Percentiles rank a stretch among this genome's conserved stretches.
phyloP scores from a whole-genome alignment of 2,329 filamentous ascomycete genomes.

The Fusarium pseudograminearum region DNA sequence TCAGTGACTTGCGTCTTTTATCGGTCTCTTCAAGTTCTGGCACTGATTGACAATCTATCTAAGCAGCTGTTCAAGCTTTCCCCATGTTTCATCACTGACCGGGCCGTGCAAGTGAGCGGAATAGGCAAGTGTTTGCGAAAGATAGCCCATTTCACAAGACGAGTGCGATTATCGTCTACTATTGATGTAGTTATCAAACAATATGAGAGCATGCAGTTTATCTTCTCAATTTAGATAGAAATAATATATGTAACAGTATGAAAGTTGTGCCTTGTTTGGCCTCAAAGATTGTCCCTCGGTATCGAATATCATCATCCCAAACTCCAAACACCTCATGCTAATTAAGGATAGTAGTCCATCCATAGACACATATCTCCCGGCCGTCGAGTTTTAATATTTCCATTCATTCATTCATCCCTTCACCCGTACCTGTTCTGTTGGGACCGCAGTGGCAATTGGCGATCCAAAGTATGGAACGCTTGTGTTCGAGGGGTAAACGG shows the following conservation, averaged over 20 bases:
- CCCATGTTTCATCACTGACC: constrained; percentile 6
- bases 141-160: neutral
- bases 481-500: constrained; percentile 75
- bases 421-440: constrained; percentile 44
- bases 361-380: constrained; percentile 1
- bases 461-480: constrained; percentile 73
- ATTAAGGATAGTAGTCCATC: constrained; percentile 28
- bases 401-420: constrained; percentile 4
- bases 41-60: neutral
- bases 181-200: neutral
- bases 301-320: constrained; percentile 31
- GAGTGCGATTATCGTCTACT: neutral
- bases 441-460: constrained; percentile 65
- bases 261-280: constrained; percentile 20
- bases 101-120: constrained; percentile 1
- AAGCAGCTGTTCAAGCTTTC: neutral
- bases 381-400: neutral
- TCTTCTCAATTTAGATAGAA: constrained; percentile 1
- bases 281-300: constrained; percentile 28
- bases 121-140: constrained; percentile 21
- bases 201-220: neutral
- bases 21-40: neutral
- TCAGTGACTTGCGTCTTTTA: neutral
- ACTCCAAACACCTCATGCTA: constrained; percentile 40
- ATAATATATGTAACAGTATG: constrained; percentile 5